Base-by-base conservation (phyloP, 2,329 filamentous ascomycete species). In the Talaromyces sp. region DNA sequence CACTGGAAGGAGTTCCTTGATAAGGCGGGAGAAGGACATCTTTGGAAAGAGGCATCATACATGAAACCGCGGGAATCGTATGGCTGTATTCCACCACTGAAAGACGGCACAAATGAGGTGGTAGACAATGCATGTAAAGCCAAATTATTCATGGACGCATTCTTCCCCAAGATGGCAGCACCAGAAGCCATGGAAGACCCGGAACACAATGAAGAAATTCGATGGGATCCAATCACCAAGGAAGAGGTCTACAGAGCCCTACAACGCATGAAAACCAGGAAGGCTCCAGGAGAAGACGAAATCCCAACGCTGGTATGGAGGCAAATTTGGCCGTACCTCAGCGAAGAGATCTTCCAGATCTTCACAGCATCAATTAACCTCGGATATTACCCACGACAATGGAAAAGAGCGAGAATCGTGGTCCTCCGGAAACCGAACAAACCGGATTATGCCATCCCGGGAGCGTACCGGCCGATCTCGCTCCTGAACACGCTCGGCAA, bases 391-490 rank as follows among this genome's bases (percentile, higher is more conserved):
- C 71, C 68, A 3, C 51, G 60, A 31, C 59, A 61, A 65, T 73
- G 64, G 70, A 61, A 68, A 7, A 62, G 22, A 13, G 69, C 67
- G 22, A 66, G 65, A 19, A 72, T 73, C 38, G 54, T 73, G 4
- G 68, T 71, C 1, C 61, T 73, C 29, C 61, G 69, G 27, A 75
- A 75, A 49, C 72, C 69, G 2, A 65, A 67, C 5, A 73, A 74
- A 43, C 66, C 59, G 27, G 68, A 75, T 59, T 76, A 76, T 58
- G 65, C 64, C 22, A 31, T 68, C 1, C 66, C 69, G 0, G 67
- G 69, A 45, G 69, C 70, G 13, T 74, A 74, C 36, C 65, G 67
- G 6, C 73, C 67, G 19, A 75, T 75, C 51, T 74, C 70, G 45
- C 69, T 59, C n/a, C 68, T 75, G 0, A 70, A 70, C 22, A 73